phyloP scores from a whole-genome alignment of 2,329 filamentous ascomycete genomes.

The Mycosphaerella sp. region DNA sequence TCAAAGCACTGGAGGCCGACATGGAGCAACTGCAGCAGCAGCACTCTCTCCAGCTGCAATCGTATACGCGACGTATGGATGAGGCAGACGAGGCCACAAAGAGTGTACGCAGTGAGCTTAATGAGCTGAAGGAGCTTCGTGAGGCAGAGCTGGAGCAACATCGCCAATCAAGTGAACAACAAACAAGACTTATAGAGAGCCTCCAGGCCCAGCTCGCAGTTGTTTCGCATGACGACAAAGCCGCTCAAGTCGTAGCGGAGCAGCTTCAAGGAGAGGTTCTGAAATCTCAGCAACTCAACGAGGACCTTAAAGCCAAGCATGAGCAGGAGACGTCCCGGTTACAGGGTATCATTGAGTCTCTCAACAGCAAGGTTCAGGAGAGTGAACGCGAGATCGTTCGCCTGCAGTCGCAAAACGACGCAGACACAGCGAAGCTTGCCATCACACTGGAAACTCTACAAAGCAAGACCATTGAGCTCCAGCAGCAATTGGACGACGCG shows the following conservation, averaged over 20 bases:
- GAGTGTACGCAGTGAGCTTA: constrained; percentile 15
- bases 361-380: constrained; percentile 12
- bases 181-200: constrained; percentile 13
- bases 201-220: constrained; percentile 22
- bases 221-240: constrained; percentile 21
- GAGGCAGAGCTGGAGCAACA: constrained; percentile 7
- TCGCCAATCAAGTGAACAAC: constrained; percentile 9
- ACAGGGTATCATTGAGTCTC: constrained; percentile 8
- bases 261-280: constrained; percentile 14
- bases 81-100: constrained; percentile 6
- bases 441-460: constrained; percentile 20
- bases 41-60: constrained; percentile 15
- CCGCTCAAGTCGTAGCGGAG: constrained; percentile 18
- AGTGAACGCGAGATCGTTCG: constrained; percentile 5
- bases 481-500: constrained; percentile 19
- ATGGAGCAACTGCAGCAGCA: constrained; percentile 11
- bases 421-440: constrained; percentile 5
- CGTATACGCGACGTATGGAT: constrained; percentile 9
- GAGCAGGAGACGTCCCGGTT: constrained; percentile 11
- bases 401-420: constrained; percentile 12
- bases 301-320: constrained; percentile 14
- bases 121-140: constrained; percentile 13
- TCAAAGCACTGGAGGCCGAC: constrained; percentile 16
- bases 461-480: constrained; percentile 12
- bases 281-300: constrained; percentile 15